Evolutionary conservation across 2,329 filamentous ascomycete species (phyloP), one percentile per base, ranked within the genome.

Genomic region (Teratosphaeria viscida): DNA sequence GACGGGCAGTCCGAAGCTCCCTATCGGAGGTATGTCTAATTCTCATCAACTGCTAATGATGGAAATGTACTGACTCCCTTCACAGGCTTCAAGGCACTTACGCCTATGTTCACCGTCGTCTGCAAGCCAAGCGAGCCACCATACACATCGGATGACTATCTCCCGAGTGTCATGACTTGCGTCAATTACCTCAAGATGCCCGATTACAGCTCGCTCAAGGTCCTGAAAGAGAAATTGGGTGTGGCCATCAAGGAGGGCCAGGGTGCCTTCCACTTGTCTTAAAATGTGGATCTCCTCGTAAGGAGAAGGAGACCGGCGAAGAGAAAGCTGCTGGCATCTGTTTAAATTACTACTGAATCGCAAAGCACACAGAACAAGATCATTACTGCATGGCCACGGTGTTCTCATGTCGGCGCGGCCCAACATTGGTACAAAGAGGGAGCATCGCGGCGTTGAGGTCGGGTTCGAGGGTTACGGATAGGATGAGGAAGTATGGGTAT

Each of bases 101-200:
- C 91, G 2, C 94, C 94, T 23, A 96, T 97, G 87, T 97, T 99
- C 73, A 99, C 94, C 2, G 94, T 99, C 63, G 94, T 99, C 52
- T 97, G 94, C 81, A 96, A 96, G 75, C 92, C 92, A n/a, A 95
- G 90, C 74, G 94, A 99, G 71, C 85, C 90, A 16, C 94, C 94
- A 1, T 94, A 92, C 73, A 88, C 87, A 3, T 92, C 92, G 4
- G 94, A 99, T 71, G 94, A 99, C 77, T 99, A 97, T 70, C 82
- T 99, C n/a, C 94, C 95, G 12, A 97, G 92, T 72, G 95, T 99
- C 73, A 99, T 99, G 95, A 99, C 95, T 11, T 99, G 95, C 73
- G 94, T 96, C 75, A 99, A 99, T 75, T 99, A 99, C 73, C 84
- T 99, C 69, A 99, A 99, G 77, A 82, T 99, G 70, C 94, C 94